A percentile compares a stretch with the other conserved stretches of the same genome.
These are phyloP conservation scores for Lachancea cidri DNA, from an alignment of 805 yeast genomes.

Conservation along the genomic window DNA sequence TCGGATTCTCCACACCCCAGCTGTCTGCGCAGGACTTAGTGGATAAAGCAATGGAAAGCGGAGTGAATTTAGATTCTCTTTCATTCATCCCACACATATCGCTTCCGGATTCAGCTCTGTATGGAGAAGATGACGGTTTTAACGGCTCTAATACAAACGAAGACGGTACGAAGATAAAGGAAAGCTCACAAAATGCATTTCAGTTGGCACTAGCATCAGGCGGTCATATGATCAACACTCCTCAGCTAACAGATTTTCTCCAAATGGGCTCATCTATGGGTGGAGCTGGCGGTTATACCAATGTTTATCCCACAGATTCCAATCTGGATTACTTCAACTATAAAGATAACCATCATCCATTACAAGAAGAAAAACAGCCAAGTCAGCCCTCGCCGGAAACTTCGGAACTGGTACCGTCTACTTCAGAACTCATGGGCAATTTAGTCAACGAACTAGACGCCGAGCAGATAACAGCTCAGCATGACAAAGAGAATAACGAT, in stretches of 20 bases:
- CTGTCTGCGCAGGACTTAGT: slow-evolving; percentile 44
- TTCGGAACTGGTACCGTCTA: neutral
- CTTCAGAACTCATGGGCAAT: neutral
- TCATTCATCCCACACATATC: slow-evolving; percentile 23
- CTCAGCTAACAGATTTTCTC: slow-evolving; percentile 36
- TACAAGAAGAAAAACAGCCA: neutral
- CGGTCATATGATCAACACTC: slow-evolving; percentile 29
- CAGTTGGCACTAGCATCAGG: slow-evolving; percentile 22
- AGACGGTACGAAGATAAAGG: neutral
- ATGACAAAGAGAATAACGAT: slow-evolving; percentile 7
- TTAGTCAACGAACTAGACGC: neutral
- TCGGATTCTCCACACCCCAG: slow-evolving; percentile 81
- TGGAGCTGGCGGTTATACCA: slow-evolving; percentile 35
- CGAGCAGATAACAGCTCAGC: no score
- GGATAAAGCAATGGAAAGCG: slow-evolving; percentile 28
- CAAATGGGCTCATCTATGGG: slow-evolving; percentile 39
- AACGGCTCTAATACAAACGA: neutral
- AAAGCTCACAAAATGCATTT: neutral
- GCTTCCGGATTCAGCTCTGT: slow-evolving; percentile 17
- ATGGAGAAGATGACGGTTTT: slow-evolving; percentile 5
- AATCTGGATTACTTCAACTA: slow-evolving; percentile 34
- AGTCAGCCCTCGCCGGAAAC: neutral
- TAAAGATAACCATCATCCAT: slow-evolving; percentile 11
- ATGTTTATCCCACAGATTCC: slow-evolving; percentile 18
- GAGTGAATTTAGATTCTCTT: slow-evolving; percentile 22